Base-by-base conservation (phyloP, 2,329 filamentous ascomycete species). In the Aspergillus pseudonomiae region DNA sequence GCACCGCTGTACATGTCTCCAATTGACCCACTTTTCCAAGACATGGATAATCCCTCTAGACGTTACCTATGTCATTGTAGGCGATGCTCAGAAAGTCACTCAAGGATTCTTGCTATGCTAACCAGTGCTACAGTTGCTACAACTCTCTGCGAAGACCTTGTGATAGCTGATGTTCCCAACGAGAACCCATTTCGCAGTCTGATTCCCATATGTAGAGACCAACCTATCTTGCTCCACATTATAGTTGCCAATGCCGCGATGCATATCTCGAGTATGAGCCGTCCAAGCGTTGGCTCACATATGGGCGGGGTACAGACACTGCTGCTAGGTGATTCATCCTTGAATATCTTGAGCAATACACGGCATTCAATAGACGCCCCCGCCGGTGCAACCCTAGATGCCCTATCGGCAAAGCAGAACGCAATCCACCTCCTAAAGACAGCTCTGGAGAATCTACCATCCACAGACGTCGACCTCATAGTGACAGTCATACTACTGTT, bases 181-280 rank as follows among this genome's bases (percentile, higher is more conserved):
- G 14, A 46, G 5, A 46, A 46, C 11, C 43, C 43, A 46, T 46
- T 46, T n/a, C 43, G 43, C 43, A 46, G 21, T 7, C 21, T 46
- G 21, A 46, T 46, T 6, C 43, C 43, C 11, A 21, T 5, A 11
- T 46, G 43, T 24, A 57, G 54, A n/a, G 54, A 57, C 1, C 34
- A 41, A 10, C 54, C 24, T 14, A 57, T 57, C 54, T 30, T 57
- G 9, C 21, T 30, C 3, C 54, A 57, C 16, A 57, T 57, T 4
- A 36, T 57, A 57, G 54, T 43, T 28, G 54, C 54, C 28, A 57
- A 57, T 28, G 36, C 54, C 10, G 54, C 34, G 9, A 43, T 57
- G 54, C 54, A 57, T 41, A 30, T 57, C 21, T 36, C 54, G 21
- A 57, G 34, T n/a, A 21, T 46, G 43, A 26, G 11, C 43, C 43